A percentile compares a stretch with the other conserved stretches of the same genome.
Evolutionary conservation across 192 early-diverging fungal genomes (phyloP).

Genomic region (Backusella circina): DNA sequence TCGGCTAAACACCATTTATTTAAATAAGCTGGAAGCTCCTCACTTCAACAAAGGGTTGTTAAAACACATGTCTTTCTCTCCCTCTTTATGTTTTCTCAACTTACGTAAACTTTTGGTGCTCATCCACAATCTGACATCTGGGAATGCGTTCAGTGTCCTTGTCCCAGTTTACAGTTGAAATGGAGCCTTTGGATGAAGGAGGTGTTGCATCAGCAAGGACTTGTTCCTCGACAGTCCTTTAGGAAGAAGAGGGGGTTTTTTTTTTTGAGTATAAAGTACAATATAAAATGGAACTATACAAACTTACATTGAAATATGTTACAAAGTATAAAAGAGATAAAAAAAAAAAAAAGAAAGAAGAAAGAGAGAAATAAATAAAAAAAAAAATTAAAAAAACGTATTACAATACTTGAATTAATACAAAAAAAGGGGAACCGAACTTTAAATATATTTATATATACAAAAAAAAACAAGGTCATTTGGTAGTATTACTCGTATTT

Average conservation of each 20-base stretch:
- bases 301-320: background rate
- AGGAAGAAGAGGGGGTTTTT: too few relatives aligned
- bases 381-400: background rate
- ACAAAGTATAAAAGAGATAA: background rate
- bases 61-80: background rate
- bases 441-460: background rate
- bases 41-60: slow-evolving; percentile 41
- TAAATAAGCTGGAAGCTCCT: slow-evolving; percentile 74
- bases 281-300: background rate
- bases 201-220: background rate
- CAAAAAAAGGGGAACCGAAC: background rate
- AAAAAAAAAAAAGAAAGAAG: background rate
- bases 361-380: background rate
- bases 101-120: slow-evolving; percentile 81
- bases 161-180: slow-evolving; percentile 19
- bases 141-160: slow-evolving; percentile 27
- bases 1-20: slow-evolving; percentile 77
- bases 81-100: background rate
- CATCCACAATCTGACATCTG: slow-evolving; percentile 74
- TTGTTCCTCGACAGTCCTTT: background rate
- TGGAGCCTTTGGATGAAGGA: background rate
- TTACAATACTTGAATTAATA: background rate
- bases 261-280: background rate
- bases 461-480: background rate
- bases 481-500: too few relatives aligned